Conservation (phyloP, 371 early-diverging fungal species). For the Capillidium rhysosporum region DNA sequence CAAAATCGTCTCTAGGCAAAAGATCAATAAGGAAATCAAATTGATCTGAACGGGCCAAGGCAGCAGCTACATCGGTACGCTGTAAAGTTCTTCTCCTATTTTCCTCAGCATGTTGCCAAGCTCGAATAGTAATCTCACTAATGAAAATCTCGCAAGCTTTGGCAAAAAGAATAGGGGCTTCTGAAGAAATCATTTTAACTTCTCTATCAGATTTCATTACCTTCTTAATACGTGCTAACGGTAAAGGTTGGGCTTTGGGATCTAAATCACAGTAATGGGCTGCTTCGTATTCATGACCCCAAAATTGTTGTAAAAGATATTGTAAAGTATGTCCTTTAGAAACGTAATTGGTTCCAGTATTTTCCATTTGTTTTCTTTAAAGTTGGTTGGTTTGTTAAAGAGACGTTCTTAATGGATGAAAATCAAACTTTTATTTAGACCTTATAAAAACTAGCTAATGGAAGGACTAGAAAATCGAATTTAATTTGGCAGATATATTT, state of each 20-base stretch:
- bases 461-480: no score
- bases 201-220: slow-evolving; percentile 99
- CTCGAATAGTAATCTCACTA: slow-evolving; percentile 69
- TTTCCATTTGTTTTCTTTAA: neutral
- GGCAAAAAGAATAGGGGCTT: slow-evolving; percentile 22
- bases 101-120: slow-evolving; percentile 96
- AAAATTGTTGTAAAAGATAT: slow-evolving; percentile 5
- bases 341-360: slow-evolving; percentile 2
- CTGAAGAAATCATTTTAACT: slow-evolving; percentile 42
- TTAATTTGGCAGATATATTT: no score
- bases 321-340: slow-evolving; percentile 4
- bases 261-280: slow-evolving; percentile 3
- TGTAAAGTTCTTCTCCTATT: slow-evolving; percentile 96
- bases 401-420: no score
- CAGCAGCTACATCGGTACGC: slow-evolving; percentile 84
- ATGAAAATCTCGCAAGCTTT: slow-evolving; percentile 77
- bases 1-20: slow-evolving; percentile 74
- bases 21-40: slow-evolving; percentile 99
- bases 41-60: slow-evolving; percentile 85
- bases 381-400: no score
- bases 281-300: slow-evolving; percentile 1
- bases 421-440: no score
- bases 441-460: no score
- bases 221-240: slow-evolving; percentile 98
- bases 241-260: slow-evolving; percentile 50